Conservation (phyloP, 192 early-diverging fungal species). For the Fimicolochytrium jonesii region DNA sequence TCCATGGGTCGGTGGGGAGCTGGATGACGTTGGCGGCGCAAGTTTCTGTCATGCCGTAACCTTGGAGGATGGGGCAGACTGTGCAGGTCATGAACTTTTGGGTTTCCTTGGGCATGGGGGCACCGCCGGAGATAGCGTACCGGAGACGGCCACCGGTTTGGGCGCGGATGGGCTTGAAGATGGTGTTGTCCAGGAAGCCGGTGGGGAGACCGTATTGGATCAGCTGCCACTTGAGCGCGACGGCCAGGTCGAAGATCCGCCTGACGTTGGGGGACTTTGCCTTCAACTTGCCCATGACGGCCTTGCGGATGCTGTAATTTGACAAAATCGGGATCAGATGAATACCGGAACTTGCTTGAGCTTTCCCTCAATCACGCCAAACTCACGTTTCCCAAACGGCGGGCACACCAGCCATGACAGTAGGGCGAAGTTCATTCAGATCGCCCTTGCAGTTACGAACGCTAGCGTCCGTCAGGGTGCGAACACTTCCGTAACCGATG, state of each 20-base stretch:
- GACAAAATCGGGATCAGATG: too few relatives aligned
- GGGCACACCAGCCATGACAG: slow-evolving; percentile 69
- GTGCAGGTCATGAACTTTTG: slow-evolving; percentile 76
- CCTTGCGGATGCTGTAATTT: slow-evolving; percentile 75
- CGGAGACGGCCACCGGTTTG: slow-evolving; percentile 83
- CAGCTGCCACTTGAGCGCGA: slow-evolving; percentile 67
- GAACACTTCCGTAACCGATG: slow-evolving; percentile 62
- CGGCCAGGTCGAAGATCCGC: slow-evolving; percentile 71
- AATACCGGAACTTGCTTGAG: too few relatives aligned
- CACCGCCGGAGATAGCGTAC: slow-evolving; percentile 81
- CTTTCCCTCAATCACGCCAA: neutral
- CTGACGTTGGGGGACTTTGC: slow-evolving; percentile 50
- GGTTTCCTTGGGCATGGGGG: slow-evolving; percentile 78
- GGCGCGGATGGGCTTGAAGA: slow-evolving; percentile 79
- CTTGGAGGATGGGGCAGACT: slow-evolving; percentile 79
- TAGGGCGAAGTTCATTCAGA: slow-evolving; percentile 63
- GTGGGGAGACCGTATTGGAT: slow-evolving; percentile 64
- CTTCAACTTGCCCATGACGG: slow-evolving; percentile 63
- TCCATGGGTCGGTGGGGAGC: slow-evolving; percentile 25
- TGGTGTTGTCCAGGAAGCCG: slow-evolving; percentile 59
- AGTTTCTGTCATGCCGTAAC: slow-evolving; percentile 85
- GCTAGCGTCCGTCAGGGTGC: slow-evolving; percentile 63
- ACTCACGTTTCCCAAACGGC: slow-evolving; percentile 61
- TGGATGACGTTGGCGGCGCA: slow-evolving; percentile 40
- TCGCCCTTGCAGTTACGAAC: slow-evolving; percentile 67